phyloP scores from a whole-genome alignment of 257 asterid genomes.

The Solanum gandarillasii region DNA sequence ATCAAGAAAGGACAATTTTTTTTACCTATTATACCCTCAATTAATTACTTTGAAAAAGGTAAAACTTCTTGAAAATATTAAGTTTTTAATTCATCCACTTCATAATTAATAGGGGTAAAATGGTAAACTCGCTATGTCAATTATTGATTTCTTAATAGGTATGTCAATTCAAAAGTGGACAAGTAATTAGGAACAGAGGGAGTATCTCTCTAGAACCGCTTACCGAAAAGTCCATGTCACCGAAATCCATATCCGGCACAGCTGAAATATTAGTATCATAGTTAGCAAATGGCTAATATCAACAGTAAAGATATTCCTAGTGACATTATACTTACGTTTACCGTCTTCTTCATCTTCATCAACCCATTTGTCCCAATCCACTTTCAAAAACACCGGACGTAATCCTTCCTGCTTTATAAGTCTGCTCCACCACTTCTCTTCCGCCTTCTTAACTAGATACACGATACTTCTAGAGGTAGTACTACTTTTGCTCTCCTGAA shows the following conservation, averaged over 20 bases:
- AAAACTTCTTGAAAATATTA: no score
- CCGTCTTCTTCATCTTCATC: slow-evolving; percentile 67
- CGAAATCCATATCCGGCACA: slow-evolving; percentile 31
- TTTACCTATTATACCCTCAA: no score
- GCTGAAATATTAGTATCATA: slow-evolving; percentile 17
- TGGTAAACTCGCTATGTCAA: no score
- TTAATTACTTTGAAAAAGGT: no score
- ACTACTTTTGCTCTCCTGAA: slow-evolving; percentile 60
- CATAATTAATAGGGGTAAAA: no score
- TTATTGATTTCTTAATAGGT: no score
- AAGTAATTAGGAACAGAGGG: no score
- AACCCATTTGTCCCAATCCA: slow-evolving; percentile 88
- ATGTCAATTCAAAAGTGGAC: no score
- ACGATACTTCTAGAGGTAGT: slow-evolving; percentile 33
- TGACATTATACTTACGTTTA: slow-evolving; percentile 14
- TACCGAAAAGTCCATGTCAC: slow-evolving; percentile 48
- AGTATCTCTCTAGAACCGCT: background rate
- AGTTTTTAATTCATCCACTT: no score
- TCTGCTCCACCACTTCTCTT: slow-evolving; percentile 74
- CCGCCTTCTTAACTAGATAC: slow-evolving; percentile 63
- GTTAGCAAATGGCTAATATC: background rate
- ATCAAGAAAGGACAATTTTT: no score
- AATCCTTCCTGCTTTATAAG: slow-evolving; percentile 46
- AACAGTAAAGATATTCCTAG: background rate
- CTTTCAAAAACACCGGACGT: slow-evolving; percentile 54